Percentiles rank a stretch among this genome's conserved stretches.
phyloP scores from a whole-genome alignment of 208 protist genomes.

The Leishmania lainsoni region DNA sequence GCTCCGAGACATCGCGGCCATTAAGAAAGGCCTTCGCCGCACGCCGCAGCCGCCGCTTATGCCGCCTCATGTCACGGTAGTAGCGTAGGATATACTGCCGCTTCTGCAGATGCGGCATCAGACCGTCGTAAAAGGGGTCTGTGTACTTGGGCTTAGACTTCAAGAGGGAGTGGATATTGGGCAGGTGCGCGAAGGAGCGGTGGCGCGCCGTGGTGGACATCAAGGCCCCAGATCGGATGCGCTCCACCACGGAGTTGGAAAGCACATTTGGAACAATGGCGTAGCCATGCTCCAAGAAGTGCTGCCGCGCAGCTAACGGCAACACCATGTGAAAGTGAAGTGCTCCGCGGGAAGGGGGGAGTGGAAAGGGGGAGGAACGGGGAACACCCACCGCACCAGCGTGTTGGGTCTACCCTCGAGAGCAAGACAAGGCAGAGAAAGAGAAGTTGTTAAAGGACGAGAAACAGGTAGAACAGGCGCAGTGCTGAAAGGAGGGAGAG shows the following conservation, averaged over 20 bases:
- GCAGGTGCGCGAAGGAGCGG: constrained; percentile 65
- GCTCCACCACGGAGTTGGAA: constrained; percentile 26
- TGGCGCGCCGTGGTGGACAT: constrained; percentile 50
- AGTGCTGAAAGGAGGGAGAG: neutral
- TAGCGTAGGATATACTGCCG: constrained; percentile 60
- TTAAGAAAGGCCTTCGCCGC: constrained; percentile 44
- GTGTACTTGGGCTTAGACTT: constrained; percentile 44
- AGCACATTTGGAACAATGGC: constrained; percentile 69
- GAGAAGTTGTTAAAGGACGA: neutral
- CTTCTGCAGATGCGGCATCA: constrained; percentile 60
- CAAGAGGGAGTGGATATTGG: constrained; percentile 67
- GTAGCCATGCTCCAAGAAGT: constrained; percentile 80
- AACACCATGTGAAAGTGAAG: constrained; percentile 32
- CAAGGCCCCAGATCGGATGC: constrained; percentile 46
- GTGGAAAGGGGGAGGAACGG: neutral
- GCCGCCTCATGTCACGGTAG: constrained; percentile 41
- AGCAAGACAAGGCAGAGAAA: neutral
- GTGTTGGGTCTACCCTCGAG: neutral
- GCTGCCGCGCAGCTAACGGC: constrained; percentile 62
- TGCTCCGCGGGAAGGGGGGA: neutral
- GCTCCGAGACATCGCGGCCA: constrained; percentile 53
- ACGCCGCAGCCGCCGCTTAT: constrained; percentile 38
- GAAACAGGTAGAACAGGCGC: neutral
- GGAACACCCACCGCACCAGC: neutral
- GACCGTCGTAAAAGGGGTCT: constrained; percentile 54